Evolutionary conservation across 2,329 filamentous ascomycete species (phyloP), one percentile per base, ranked within the genome.

Genomic region (Cladophialophora carrionii): DNA sequence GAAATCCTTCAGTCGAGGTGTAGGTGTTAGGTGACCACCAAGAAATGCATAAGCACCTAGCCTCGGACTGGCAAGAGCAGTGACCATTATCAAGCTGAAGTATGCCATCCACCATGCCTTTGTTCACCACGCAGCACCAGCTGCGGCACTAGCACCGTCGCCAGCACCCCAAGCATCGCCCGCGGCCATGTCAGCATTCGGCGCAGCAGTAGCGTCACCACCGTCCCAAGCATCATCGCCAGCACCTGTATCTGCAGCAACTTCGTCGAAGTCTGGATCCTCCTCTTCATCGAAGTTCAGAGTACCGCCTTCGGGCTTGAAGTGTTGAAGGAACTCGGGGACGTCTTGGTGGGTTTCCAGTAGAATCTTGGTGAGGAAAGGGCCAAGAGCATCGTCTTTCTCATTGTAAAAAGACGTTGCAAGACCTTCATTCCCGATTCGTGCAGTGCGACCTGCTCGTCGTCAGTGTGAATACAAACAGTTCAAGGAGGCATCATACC

Each of bases 391-490:
- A 62, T 90, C 85, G 72, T 98, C 90, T 0, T 84, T 81, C 0
- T 93, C 88, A 29, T 88, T 91, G 81, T 89, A 98, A 80, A 99
- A 94, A 0, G 94, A 96, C 0, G 90, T 94, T 0, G 95, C 93
- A 4, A 92, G 80, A 20, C 95, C 95, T 52, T 85, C 84, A 71
- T 96, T 90, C 2, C 95, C 95, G 74, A 97, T 97, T 60, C 95
- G 91, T 61, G 91, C 95, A 71, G 95, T 99, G 66, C 95, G 93
- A 68, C 95, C 90, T 92, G 66, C 58, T 1, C 32, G 46, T 22
- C 32, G 60, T 55, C 57, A 66, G 62, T 26, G 54, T 24, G 57
- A 20, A 32, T 17, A 29, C 12, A 37, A 26, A 62, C 22, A 52
- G 24, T 31, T 37, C 9, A 9, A 34, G 20, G 20, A 31, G 29